These are phyloP conservation scores for Beauveria medogensis DNA, from an alignment of 2,329 filamentous ascomycete species.

Conservation along the genomic window DNA sequence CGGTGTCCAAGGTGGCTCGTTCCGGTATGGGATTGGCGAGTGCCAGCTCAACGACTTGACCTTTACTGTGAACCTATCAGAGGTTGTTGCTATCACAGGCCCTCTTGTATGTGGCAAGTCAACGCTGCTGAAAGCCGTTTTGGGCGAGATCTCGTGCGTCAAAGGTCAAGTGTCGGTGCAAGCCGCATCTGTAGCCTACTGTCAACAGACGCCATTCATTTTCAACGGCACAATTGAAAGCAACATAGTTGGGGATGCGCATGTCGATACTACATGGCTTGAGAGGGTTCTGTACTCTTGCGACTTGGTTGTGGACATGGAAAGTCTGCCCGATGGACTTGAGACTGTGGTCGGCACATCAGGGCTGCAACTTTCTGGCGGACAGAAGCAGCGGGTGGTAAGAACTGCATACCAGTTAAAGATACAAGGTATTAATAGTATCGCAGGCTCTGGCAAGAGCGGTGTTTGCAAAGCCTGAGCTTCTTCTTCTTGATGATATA, in stretches of 20 bases:
- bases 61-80: not conserved
- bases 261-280: not conserved
- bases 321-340: not conserved
- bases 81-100: not conserved
- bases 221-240: conserved; percentile 1
- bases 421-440: not conserved
- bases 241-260: not conserved
- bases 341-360: conserved; percentile 3
- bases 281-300: not conserved
- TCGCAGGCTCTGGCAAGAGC: conserved; percentile 13
- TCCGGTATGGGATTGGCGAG: not conserved
- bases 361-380: conserved; percentile 3
- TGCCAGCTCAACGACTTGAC: conserved; percentile 4
- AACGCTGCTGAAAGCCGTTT: not conserved
- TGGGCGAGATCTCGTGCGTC: not conserved
- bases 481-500: conserved; percentile 16
- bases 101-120: not conserved
- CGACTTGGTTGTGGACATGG: not conserved
- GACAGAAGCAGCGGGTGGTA: conserved; percentile 6
- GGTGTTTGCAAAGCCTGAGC: not conserved
- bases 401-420: not conserved
- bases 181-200: conserved; percentile 1
- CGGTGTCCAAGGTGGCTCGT: not conserved
- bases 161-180: not conserved
- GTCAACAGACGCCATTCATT: conserved; percentile 2